phyloP scores from a whole-genome alignment of 2,329 filamentous ascomycete genomes.

The Fusarium tjaetaba region DNA sequence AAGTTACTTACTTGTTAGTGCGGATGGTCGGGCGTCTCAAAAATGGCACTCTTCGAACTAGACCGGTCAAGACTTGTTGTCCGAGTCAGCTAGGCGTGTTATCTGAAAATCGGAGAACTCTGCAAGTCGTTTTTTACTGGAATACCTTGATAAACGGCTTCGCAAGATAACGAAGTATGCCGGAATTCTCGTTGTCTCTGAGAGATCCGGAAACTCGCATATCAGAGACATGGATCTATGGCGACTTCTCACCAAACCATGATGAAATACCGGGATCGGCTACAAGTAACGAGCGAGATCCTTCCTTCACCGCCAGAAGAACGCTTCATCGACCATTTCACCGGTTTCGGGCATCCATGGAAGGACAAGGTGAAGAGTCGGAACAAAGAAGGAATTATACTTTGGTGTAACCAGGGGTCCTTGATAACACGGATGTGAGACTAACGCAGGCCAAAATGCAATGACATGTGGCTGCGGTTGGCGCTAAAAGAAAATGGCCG shows the following conservation, averaged over 20 bases:
- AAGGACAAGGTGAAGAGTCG: conserved; percentile 1
- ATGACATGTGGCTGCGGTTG: conserved; percentile 20
- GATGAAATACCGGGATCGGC: conserved; percentile 2
- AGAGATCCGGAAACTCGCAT: background rate
- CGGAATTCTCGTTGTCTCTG: background rate
- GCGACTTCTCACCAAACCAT: conserved; percentile 14
- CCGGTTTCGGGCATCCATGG: conserved; percentile 11
- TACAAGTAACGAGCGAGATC: background rate
- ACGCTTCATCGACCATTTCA: background rate
- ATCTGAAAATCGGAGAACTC: conserved; percentile 7
- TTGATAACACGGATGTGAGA: conserved; percentile 10
- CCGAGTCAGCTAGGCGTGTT: conserved; percentile 22
- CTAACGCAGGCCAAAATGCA: conserved; percentile 34
- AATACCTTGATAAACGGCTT: background rate
- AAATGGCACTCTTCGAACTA: conserved; percentile 29
- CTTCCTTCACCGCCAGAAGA: conserved; percentile 25
- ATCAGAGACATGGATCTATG: conserved; percentile 1
- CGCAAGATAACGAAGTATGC: background rate
- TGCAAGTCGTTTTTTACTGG: background rate
- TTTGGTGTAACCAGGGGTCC: conserved; percentile 25
- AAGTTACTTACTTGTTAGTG: conserved; percentile 31
- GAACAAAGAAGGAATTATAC: conserved; percentile 6
- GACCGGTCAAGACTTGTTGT: conserved; percentile 20
- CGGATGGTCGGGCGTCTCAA: conserved; percentile 27
- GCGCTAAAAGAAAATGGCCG: conserved; percentile 38